Base-by-base conservation (phyloP, 1,139 yeast species). In the Tardiomyces depauwii region DNA sequence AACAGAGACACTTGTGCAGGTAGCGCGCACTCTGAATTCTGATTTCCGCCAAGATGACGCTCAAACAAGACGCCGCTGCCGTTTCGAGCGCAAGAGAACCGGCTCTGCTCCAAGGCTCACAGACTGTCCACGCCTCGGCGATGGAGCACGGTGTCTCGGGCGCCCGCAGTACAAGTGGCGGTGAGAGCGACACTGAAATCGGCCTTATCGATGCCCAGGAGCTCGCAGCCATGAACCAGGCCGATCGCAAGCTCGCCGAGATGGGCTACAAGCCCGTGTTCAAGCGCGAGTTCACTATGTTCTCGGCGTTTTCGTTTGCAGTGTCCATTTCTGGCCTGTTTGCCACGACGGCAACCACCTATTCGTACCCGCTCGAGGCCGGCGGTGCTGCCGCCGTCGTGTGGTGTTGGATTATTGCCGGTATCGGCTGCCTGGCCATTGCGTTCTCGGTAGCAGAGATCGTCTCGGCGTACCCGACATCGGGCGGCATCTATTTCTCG, bases 381-480 rank as follows among this genome's bases (percentile, higher is more conserved):
- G 58, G 58, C 13, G 58, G 58, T n/a, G 42, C 55, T 2, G 55
- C 55, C 18, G 45, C 51, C n/a, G 47, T 46, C 1, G 53, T 55
- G 7, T 55, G 58, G 58, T 40, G 52, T 3, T 54, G 56, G 55
- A 30, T 45, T 27, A 49, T 53, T 33, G 53, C 54, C 3, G 57
- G 56, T 13, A 39, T 42, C 11, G 57, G 58, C 40, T 75, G 82
- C 49, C 60, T 79, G 45, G 64, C 72, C 49, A 74, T 78, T 47
- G 87, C 86, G 12, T 53, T 72, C 47, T 72, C 82, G n/a, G 79
- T 81, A 69, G 75, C 84, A 14, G 80, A 80, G 52, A 64, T 80
- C 45, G 82, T 82, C 1, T 74, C 81, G 28, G 74, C 84, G n/a
- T 76, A 78, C 59, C 88, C 88, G 44, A 80, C 88, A 2, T 72